Evolutionary conservation across 192 early-diverging fungal genomes (phyloP).

Genomic region (Linnemannia elongata): DNA sequence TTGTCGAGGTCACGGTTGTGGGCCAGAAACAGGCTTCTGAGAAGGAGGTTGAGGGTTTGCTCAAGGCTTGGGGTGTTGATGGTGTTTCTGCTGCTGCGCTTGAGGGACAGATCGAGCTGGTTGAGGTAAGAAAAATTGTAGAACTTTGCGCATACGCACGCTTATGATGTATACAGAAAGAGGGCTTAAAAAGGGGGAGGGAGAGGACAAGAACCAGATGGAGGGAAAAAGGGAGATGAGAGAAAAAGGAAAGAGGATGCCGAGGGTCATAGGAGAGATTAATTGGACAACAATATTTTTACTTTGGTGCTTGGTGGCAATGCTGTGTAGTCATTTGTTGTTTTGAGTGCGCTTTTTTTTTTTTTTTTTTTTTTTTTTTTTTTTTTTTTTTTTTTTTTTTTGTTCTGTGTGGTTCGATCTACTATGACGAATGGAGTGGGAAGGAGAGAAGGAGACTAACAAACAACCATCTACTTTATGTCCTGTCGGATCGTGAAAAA

Average conservation of each 20-base stretch:
- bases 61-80: slow-evolving; percentile 71
- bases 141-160: not conserved
- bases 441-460: not conserved
- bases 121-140: slow-evolving; percentile 47
- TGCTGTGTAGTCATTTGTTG: slow-evolving; percentile 1
- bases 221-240: not conserved
- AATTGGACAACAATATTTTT: slow-evolving; percentile 6
- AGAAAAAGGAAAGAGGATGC: slow-evolving; percentile 9
- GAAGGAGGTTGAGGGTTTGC: slow-evolving; percentile 58
- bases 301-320: not conserved
- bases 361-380: slow-evolving; percentile 8
- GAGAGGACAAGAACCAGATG: not conserved
- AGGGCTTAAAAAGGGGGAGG: not conserved
- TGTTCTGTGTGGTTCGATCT: slow-evolving; percentile 7
- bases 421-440: not conserved
- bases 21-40: slow-evolving; percentile 57
- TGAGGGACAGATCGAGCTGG: slow-evolving; percentile 51
- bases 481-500: slow-evolving; percentile 19
- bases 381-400: slow-evolving; percentile 11
- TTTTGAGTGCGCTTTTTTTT: slow-evolving; percentile 1
- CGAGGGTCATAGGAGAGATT: not conserved
- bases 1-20: slow-evolving; percentile 74
- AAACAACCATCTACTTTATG: not conserved
- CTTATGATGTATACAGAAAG: not conserved
- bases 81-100: slow-evolving; percentile 59